Evolutionary conservation across 192 early-diverging fungal genomes (phyloP).

Genomic region (Paraglomus occultum): DNA sequence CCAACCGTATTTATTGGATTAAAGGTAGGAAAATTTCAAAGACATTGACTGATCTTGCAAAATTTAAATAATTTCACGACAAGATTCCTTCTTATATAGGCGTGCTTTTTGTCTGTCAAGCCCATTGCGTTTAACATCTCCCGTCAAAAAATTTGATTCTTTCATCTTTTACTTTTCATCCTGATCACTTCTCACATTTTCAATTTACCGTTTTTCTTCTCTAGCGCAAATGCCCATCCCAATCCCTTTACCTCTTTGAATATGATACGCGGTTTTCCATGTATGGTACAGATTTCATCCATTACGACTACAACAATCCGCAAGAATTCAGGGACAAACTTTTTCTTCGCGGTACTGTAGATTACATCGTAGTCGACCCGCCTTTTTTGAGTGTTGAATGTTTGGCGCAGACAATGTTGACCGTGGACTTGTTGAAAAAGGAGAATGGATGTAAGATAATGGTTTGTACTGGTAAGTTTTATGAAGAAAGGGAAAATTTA

Average conservation of each 20-base stretch:
- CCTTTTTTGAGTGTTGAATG: constrained; percentile 80
- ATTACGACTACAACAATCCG: constrained; percentile 75
- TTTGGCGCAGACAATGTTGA: constrained; percentile 62
- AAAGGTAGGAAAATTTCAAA: constrained; percentile 42
- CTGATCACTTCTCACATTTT: background rate
- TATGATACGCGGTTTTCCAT: constrained; percentile 72
- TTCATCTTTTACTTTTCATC: background rate
- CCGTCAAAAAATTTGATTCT: background rate
- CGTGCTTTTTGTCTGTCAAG: background rate
- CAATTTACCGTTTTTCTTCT: background rate
- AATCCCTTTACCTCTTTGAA: constrained; percentile 64
- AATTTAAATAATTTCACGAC: background rate
- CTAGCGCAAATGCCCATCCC: constrained; percentile 36
- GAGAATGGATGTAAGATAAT: constrained; percentile 49
- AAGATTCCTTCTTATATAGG: background rate
- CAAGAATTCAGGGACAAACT: constrained; percentile 44
- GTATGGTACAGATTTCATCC: constrained; percentile 64
- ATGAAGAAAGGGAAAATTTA: constrained; percentile 23
- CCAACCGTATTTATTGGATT: constrained; percentile 65
- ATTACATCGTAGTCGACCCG: constrained; percentile 75
- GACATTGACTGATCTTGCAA: no score
- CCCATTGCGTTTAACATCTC: background rate
- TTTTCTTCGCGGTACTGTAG: constrained; percentile 51
- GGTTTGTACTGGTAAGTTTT: constrained; percentile 53
- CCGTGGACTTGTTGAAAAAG: constrained; percentile 52